Evolutionary conservation across 2,329 filamentous ascomycete genomes (phyloP).

Genomic region (Meredithiella fracta): DNA sequence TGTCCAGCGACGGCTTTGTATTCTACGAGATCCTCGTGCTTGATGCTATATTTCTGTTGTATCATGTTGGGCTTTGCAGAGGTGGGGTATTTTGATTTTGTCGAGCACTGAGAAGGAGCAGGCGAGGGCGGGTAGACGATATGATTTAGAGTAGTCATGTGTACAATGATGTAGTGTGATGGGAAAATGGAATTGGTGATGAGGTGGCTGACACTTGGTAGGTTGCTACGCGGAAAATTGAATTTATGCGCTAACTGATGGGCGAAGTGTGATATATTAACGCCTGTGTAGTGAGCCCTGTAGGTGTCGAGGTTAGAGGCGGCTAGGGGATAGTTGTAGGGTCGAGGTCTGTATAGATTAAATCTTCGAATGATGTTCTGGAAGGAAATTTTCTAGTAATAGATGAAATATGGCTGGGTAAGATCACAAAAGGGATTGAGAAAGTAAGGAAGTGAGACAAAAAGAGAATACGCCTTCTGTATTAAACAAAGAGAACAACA

Average conservation of each 20-base stretch:
- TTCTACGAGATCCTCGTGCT: slow-evolving; percentile 20
- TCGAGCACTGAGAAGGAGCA: too few relatives aligned
- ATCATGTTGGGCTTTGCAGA: neutral
- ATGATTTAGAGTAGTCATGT: neutral
- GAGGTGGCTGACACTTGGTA: neutral
- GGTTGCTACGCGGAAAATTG: neutral
- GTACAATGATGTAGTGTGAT: neutral
- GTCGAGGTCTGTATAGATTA: neutral
- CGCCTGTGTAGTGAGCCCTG: neutral
- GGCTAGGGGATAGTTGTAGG: neutral
- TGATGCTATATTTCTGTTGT: neutral
- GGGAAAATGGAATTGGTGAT: neutral
- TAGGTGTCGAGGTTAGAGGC: neutral
- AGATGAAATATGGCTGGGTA: neutral
- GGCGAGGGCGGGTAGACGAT: neutral
- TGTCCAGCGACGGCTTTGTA: slow-evolving; percentile 74
- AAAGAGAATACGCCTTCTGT: neutral
- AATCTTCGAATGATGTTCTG: neutral
- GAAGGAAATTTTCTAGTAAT: neutral
- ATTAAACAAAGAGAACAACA: neutral
- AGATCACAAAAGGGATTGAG: too few relatives aligned
- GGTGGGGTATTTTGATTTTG: neutral
- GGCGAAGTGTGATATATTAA: neutral
- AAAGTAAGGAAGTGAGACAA: too few relatives aligned
- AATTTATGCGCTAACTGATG: neutral